Percentiles rank a stretch among this genome's conserved stretches.
phyloP scores from a whole-genome alignment of 306 rosid species.

The Carpinus viminea region DNA sequence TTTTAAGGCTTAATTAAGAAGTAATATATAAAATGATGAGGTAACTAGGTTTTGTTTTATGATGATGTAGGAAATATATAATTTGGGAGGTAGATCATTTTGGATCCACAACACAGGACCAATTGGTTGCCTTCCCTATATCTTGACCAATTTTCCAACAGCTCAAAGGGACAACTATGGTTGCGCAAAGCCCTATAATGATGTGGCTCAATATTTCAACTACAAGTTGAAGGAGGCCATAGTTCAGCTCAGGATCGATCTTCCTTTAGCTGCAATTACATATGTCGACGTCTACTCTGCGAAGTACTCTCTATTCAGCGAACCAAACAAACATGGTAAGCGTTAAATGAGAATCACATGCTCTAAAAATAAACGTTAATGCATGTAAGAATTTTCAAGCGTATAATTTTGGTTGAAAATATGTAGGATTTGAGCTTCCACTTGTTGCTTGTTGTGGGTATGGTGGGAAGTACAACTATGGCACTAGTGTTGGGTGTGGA shows the following conservation, averaged over 20 bases:
- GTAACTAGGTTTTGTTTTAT: background rate
- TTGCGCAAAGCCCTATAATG: constrained; percentile 54
- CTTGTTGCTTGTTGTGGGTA: constrained; percentile 48
- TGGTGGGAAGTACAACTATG: constrained; percentile 52
- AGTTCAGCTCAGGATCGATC: constrained; percentile 40
- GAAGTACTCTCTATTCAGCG: constrained; percentile 33
- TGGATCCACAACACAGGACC: constrained; percentile 49
- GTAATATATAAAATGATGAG: background rate
- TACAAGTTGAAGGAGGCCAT: constrained; percentile 46
- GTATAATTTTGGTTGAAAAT: background rate
- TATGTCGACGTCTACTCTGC: constrained; percentile 48
- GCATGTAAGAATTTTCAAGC: background rate
- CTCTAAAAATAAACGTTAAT: no score
- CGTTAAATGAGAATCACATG: no score
- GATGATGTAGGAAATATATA: constrained; percentile 23
- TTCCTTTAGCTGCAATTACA: constrained; percentile 52
- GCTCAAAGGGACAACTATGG: constrained; percentile 41
- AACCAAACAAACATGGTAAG: constrained; percentile 51
- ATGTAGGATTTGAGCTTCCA: constrained; percentile 51
- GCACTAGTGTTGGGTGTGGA: constrained; percentile 24
- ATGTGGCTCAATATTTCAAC: constrained; percentile 57
- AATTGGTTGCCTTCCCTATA: constrained; percentile 34
- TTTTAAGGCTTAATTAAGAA: background rate
- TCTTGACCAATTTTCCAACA: constrained; percentile 4
- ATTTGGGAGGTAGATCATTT: constrained; percentile 37